Evolutionary conservation across 805 yeast species (phyloP).

Genomic region (Metschnikowia reukaufii): DNA sequence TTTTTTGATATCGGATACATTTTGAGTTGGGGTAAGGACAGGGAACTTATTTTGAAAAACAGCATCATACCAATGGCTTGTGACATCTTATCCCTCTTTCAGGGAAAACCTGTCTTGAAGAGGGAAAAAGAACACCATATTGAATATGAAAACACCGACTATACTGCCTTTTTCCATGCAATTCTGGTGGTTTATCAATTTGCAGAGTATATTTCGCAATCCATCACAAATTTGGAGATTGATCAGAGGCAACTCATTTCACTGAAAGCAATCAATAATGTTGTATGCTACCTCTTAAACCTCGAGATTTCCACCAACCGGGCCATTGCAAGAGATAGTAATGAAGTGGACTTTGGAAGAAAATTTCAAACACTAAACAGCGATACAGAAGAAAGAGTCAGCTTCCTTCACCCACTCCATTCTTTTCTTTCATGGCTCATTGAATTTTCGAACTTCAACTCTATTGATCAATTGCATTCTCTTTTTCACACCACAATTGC

Average conservation of each 20-base stretch:
- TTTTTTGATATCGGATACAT: conserved; percentile 79
- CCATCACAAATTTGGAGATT: conserved; percentile 31
- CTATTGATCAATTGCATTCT: conserved; percentile 23
- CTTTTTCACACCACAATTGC: conserved; percentile 20
- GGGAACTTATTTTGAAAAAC: conserved; percentile 44
- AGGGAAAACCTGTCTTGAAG: conserved; percentile 71
- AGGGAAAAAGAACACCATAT: conserved; percentile 81
- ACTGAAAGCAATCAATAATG: conserved; percentile 31
- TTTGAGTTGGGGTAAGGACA: conserved; percentile 64
- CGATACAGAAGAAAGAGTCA: conserved; percentile 45
- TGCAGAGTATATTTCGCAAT: conserved; percentile 52
- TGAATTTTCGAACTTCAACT: conserved; percentile 45
- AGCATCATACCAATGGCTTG: conserved; percentile 58
- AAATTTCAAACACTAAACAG: conserved; percentile 8
- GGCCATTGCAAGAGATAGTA: conserved; percentile 2
- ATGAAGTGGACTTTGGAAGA: conserved; percentile 20
- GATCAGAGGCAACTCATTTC: conserved; percentile 17
- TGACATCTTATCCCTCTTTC: conserved; percentile 66
- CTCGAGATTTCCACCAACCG: conserved; percentile 23
- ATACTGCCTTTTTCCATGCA: conserved; percentile 68
- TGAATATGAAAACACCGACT: conserved; percentile 86
- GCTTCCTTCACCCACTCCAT: conserved; percentile 80
- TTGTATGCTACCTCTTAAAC: conserved; percentile 28
- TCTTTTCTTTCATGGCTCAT: conserved; percentile 70
- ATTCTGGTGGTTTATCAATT: conserved; percentile 66